Evolutionary conservation across 2,329 filamentous ascomycete species (phyloP).

Genomic region (Colletotrichum australisinense): DNA sequence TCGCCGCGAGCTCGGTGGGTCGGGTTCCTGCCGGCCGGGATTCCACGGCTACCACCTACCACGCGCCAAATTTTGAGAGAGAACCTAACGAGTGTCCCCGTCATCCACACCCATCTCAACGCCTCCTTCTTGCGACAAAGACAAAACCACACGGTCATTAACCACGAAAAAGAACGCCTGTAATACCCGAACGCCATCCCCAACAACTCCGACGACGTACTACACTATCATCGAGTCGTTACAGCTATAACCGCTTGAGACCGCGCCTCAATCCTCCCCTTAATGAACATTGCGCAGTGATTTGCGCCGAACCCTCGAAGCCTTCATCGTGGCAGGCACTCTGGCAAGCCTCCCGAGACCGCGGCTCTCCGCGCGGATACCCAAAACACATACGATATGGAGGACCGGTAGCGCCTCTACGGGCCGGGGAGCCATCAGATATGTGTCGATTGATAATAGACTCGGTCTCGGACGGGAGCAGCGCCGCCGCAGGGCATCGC

Average conservation of each 20-base stretch:
- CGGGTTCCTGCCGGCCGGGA: constrained; percentile 20
- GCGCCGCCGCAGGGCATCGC: constrained; percentile 22
- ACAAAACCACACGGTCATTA: constrained; percentile 29
- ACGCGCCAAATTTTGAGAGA: constrained; percentile 29
- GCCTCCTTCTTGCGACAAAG: constrained; percentile 39
- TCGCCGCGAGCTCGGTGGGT: constrained; percentile 14
- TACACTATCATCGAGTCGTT: not conserved
- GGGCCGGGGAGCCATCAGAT: constrained; percentile 52
- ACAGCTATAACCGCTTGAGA: not conserved
- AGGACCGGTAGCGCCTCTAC: constrained; percentile 49
- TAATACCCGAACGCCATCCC: not conserved
- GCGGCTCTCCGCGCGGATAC: constrained; percentile 58
- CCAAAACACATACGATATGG: constrained; percentile 51
- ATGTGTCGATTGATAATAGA: constrained; percentile 39
- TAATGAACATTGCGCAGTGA: constrained; percentile 15
- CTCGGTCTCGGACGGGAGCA: not conserved
- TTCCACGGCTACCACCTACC: constrained; percentile 14
- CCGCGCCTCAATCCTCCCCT: not conserved
- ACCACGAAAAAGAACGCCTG: not conserved
- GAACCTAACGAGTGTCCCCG: constrained; percentile 18
- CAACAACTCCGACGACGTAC: not conserved
- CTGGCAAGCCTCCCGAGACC: constrained; percentile 51
- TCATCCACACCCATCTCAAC: constrained; percentile 20
- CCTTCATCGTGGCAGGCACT: constrained; percentile 36
- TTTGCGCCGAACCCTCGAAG: constrained; percentile 22